Evolutionary conservation across 1,284 basidiomycete species (phyloP), one percentile per base, ranked within the genome.

Genomic region (Apiotrichum veenhuisii): DNA sequence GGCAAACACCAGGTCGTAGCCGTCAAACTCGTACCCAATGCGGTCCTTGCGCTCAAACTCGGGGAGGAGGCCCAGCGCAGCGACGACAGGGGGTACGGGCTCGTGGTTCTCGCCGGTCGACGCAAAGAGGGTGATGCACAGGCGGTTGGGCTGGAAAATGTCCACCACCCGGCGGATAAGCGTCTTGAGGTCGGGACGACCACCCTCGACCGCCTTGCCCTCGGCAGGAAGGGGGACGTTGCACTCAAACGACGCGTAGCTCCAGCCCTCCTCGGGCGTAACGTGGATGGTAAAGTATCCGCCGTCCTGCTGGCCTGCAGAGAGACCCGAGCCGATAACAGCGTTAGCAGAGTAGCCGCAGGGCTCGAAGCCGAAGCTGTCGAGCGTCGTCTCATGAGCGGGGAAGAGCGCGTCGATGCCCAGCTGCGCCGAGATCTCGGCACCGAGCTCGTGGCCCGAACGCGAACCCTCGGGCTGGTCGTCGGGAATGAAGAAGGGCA

Each of bases 251-350:
- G 88, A 91, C 50, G 96, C 96, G 76, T 96, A 99, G 48, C 91
- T 95, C 86, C 91, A 97, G 57, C 90, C 94, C 65, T 89, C 86
- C 77, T 98, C 96, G 34, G 96, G 96, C 0, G 96, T 99, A 52
- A 98, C 96, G 75, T 99, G 96, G 60, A 98, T 95, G 10, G 93
- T 98, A 77, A 92, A 98, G 79, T 98, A 98, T 33, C 93, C 91
- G 72, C 94, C 92, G 23, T 59, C 55, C 20, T 23, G 42, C 55
- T 37, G 64, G 15, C 71, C 58, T 49, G 66, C 63, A 15, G 62
- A 63, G 81, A 69, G 59, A 4, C 87, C 76, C 5, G 68, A 64
- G 17, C 74, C 86, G 52, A 96, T 82, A 27, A 98, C 84, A 2
- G 92, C 93, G 74, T 99, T 99, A 65, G 91, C 89, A 4, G 90